phyloP scores from a whole-genome alignment of 2,329 filamentous ascomycete species.

The Cadophora sp. region DNA sequence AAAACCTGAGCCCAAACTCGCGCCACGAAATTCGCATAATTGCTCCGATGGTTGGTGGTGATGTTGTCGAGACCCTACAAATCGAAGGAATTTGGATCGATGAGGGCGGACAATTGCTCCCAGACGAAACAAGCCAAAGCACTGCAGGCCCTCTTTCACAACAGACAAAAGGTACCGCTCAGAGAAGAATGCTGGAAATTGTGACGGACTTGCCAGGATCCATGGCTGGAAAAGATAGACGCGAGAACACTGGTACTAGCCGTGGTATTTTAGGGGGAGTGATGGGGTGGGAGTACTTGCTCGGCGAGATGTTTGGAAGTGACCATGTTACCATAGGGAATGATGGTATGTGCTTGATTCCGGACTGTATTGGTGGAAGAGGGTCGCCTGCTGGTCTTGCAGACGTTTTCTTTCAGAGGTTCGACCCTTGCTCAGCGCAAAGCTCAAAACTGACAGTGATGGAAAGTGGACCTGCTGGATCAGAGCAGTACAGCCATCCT shows the following conservation, averaged over 20 bases:
- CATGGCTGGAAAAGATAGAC: conserved; percentile 27
- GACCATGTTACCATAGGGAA: conserved; percentile 45
- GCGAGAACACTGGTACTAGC: conserved; percentile 23
- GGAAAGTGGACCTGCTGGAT: conserved; percentile 38
- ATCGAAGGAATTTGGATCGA: conserved; percentile 41
- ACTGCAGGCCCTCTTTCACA: not conserved
- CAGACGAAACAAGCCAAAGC: conserved; percentile 1
- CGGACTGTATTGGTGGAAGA: conserved; percentile 45
- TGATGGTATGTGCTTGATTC: conserved; percentile 47
- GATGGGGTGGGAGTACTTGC: conserved; percentile 47
- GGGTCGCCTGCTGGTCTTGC: conserved; percentile 40
- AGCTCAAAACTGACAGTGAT: conserved; percentile 21
- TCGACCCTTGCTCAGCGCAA: not conserved
- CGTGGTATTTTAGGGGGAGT: conserved; percentile 37
- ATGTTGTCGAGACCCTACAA: conserved; percentile 35
- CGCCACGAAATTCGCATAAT: conserved; percentile 38
- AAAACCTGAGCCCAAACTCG: conserved; percentile 28
- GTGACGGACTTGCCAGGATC: conserved; percentile 44
- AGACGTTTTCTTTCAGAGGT: conserved; percentile 43
- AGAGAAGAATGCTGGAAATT: conserved; percentile 42
- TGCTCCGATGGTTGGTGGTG: conserved; percentile 37
- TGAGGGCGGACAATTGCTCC: conserved; percentile 33
- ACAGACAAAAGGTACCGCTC: not conserved
- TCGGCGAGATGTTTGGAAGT: conserved; percentile 47
- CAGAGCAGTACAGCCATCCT: conserved; percentile 43